Percentiles rank a stretch among this genome's conserved stretches.
These are phyloP conservation scores for Magnusiomyces suaveolens DNA, from an alignment of 1,139 yeast genomes.

Conservation along the genomic window DNA sequence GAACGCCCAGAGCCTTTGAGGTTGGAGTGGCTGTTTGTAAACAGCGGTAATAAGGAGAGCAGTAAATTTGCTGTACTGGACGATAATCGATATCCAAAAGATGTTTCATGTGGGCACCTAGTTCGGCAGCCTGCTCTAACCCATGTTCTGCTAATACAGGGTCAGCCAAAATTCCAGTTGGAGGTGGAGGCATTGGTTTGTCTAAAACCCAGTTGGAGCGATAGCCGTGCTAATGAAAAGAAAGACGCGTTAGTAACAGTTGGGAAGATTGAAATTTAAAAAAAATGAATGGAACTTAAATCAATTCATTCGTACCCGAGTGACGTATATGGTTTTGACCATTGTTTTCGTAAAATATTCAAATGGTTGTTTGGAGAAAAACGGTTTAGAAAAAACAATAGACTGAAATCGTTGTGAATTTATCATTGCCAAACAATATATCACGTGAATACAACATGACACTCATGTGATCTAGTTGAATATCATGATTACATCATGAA, in stretches of 20 bases:
- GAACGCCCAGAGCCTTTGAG: conserved; percentile 46
- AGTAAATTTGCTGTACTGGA: conserved; percentile 49
- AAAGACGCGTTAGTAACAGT: background rate
- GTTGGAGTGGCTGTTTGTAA: conserved; percentile 69
- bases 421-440: too few species aligned
- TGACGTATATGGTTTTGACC: conserved; percentile 15
- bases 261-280: background rate
- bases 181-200: conserved; percentile 59
- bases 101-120: conserved; percentile 43
- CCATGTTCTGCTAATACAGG: conserved; percentile 77
- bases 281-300: background rate
- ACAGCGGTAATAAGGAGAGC: conserved; percentile 87
- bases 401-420: too few species aligned
- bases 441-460: too few species aligned
- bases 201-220: conserved; percentile 62
- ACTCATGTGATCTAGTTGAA: too few species aligned
- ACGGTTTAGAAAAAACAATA: too few species aligned
- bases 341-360: conserved; percentile 5
- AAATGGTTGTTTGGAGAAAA: background rate
- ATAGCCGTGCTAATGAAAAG: conserved; percentile 49
- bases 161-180: conserved; percentile 76
- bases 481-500: too few species aligned
- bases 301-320: conserved; percentile 12
- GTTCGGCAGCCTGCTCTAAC: conserved; percentile 64
- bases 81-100: conserved; percentile 34